Percentiles rank a stretch among this genome's conserved stretches.
Conservation (phyloP, 768 basidiomycete genomes). For the Tremella fuciformis region DNA sequence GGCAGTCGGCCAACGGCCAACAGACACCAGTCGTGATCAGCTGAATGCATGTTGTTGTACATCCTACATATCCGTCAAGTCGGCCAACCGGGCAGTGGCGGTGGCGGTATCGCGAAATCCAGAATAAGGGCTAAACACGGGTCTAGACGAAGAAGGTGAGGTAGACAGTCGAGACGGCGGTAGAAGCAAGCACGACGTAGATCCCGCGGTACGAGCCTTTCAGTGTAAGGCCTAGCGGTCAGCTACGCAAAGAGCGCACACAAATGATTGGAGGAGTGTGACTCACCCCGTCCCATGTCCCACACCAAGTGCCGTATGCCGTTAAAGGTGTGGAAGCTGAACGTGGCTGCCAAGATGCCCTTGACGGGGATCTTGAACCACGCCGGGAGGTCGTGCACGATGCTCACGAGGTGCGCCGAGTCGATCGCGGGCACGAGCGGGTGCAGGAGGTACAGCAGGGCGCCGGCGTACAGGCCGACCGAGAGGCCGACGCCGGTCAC, state of each 20-base stretch:
- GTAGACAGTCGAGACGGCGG: conserved; percentile 69
- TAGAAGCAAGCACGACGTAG: conserved; percentile 77
- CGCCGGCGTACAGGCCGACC: conserved; percentile 74
- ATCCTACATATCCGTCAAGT: conserved; percentile 7
- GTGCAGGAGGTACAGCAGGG: conserved; percentile 77
- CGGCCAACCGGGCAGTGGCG: not conserved
- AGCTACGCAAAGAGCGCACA: conserved; percentile 2
- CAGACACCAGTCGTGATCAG: not conserved
- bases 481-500: conserved; percentile 77
- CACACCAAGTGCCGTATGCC: conserved; percentile 85
- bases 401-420: conserved; percentile 70
- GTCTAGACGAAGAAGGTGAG: conserved; percentile 58
- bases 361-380: conserved; percentile 74
- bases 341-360: conserved; percentile 74
- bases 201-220: conserved; percentile 77
- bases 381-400: conserved; percentile 69
- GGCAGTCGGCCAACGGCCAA: too few species aligned
- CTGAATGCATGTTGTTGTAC: conserved; percentile 10
- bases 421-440: conserved; percentile 66
- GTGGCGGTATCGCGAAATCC: not conserved
- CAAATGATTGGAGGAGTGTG: not conserved
- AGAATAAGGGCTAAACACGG: not conserved
- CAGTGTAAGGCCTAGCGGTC: conserved; percentile 65
- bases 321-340: conserved; percentile 86
- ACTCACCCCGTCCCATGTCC: conserved; percentile 86